phyloP scores from a whole-genome alignment of 2,329 filamentous ascomycete genomes.

The Rhynchosporium graminicola region DNA sequence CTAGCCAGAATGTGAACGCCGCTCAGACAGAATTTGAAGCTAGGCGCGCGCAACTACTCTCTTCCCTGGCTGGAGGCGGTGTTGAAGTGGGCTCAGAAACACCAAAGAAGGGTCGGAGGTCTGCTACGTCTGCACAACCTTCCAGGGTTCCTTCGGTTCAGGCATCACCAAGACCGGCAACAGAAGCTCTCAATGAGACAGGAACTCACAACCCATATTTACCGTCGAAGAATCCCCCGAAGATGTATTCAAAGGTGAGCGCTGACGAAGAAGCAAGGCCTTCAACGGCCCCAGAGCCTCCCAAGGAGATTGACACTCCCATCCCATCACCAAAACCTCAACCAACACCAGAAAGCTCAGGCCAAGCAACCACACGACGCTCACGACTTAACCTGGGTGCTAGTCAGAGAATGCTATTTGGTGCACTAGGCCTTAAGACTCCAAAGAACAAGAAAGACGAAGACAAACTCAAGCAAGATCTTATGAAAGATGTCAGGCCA shows the following conservation, averaged over 20 bases:
- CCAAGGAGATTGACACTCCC: constrained; percentile 10
- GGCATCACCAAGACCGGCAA: neutral
- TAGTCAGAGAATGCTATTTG: constrained; percentile 68
- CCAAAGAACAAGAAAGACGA: constrained; percentile 71
- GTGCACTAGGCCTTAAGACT: constrained; percentile 67
- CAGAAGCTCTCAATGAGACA: neutral
- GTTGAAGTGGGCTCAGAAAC: constrained; percentile 43
- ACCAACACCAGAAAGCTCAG: constrained; percentile 23
- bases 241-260: neutral
- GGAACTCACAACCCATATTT: neutral
- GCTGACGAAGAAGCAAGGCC: constrained; percentile 1
- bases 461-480: constrained; percentile 58
- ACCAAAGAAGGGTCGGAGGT: constrained; percentile 36
- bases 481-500: constrained; percentile 56
- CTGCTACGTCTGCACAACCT: neutral
- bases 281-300: constrained; percentile 13
- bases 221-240: neutral
- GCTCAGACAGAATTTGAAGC: constrained; percentile 48
- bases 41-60: constrained; percentile 52
- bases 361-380: constrained; percentile 26
- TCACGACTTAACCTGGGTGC: constrained; percentile 56
- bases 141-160: neutral
- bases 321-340: constrained; percentile 12
- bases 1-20: constrained; percentile 22
- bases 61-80: constrained; percentile 53